Evolutionary conservation across 352 stramenopile species (phyloP), one percentile per base, ranked within the genome.

Genomic region (Elongisporangium prolatum): DNA sequence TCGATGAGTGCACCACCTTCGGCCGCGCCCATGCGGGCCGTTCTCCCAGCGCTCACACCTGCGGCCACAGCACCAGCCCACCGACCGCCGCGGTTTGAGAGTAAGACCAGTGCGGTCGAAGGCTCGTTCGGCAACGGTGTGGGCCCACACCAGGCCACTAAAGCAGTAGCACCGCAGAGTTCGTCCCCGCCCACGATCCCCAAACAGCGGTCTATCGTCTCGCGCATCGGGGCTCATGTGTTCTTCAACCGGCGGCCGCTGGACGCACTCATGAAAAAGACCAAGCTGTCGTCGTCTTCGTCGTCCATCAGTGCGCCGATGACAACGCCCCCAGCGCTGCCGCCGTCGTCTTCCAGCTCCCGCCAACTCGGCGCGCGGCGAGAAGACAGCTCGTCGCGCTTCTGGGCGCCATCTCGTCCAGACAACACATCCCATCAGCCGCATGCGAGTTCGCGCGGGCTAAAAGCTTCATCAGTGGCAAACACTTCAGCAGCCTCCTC

Each of bases 211-310:
- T 68, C 68, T 11, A 68, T 61, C 2, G 63, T 77, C 21, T 60
- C 57, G 5, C 50, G 54, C 22, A 62, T 66, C 44, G 47, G 40
- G n/a, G 50, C 54, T 4, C 69, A 78, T 61, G 72, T 76, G 47
- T 81, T 81, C 68, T 81, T 78, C 59, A 81, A 76, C 47, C 64
- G 72, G 40, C 63, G 69, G 52, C 72, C 72, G 14, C 63, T 80
- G 48, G 72, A 80, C 57, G 61, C 75, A 21, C 70, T 77, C 48
- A 69, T 66, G 7, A 63, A 63, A 37, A 75, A 63, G 18, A 80
- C 68, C 67, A 69, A 69, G 24, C 18, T 80, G 53, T 52, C 48
- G 10, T 52, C 48, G 48, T 52, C 48, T 21, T 52, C 48, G 8
- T 52, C 21, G 48, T 52, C 48, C 21, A 52, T 25, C 9, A 25